Conservation (phyloP, 345 rosid genomes). For the Eucalyptus shirleyi region DNA sequence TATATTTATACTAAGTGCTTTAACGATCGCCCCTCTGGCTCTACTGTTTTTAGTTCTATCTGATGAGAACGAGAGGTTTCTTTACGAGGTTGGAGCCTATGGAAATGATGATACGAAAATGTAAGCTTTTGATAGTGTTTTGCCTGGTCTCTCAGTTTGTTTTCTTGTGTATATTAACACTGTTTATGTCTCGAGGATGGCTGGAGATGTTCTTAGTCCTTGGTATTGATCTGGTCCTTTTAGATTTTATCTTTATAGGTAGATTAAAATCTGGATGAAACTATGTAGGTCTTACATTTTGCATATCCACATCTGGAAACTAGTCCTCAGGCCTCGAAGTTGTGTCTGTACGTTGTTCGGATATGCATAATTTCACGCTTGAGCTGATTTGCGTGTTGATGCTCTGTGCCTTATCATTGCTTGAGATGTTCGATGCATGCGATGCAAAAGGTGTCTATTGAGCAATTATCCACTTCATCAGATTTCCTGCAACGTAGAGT, state of each 20-base stretch:
- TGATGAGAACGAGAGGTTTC: constrained; percentile 62
- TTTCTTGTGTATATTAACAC: background rate
- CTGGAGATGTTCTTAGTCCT: background rate
- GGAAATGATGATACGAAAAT: constrained; percentile 54
- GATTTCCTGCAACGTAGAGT: background rate
- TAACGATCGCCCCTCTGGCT: background rate
- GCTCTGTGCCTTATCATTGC: background rate
- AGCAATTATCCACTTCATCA: background rate
- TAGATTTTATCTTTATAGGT: background rate
- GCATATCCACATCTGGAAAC: background rate
- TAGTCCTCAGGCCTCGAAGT: background rate
- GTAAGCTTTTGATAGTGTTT: constrained; percentile 5
- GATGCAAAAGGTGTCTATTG: background rate
- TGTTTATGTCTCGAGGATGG: background rate
- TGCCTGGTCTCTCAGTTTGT: background rate
- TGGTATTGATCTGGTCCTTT: background rate
- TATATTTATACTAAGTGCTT: background rate
- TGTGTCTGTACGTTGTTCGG: background rate
- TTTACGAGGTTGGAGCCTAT: constrained; percentile 69
- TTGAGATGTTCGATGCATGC: background rate
- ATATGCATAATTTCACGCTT: background rate
- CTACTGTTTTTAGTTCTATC: constrained; percentile 41
- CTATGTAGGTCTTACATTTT: background rate
- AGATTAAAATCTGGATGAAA: background rate
- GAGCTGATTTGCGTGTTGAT: background rate